These are phyloP conservation scores for Trypanosoma platydactyli DNA, from an alignment of 208 protist species.

Conservation along the genomic window DNA sequence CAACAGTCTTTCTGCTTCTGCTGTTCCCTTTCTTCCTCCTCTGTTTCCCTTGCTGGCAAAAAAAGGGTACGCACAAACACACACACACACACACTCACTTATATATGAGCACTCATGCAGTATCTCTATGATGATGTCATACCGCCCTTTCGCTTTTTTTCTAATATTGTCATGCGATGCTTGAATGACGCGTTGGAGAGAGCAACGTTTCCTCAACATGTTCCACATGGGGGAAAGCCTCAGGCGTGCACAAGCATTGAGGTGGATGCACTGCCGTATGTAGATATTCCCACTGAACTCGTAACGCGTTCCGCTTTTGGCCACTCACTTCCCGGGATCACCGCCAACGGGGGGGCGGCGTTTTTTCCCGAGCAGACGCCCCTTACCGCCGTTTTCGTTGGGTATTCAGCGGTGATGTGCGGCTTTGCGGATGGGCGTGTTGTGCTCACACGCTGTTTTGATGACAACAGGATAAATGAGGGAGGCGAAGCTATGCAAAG, in stretches of 20 bases:
- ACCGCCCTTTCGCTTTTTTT: constrained; percentile 32
- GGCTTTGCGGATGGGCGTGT: constrained; percentile 44
- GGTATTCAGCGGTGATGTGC: constrained; percentile 12
- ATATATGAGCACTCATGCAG: constrained; percentile 20
- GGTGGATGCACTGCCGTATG: not conserved
- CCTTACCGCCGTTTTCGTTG: constrained; percentile 15
- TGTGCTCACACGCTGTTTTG: constrained; percentile 1
- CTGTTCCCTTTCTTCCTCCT: not conserved
- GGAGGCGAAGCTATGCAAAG: not conserved
- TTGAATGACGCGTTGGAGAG: constrained; percentile 31
- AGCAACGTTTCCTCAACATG: not conserved
- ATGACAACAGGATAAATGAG: constrained; percentile 8
- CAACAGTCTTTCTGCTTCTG: no score
- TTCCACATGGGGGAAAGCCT: not conserved
- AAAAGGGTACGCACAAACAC: not conserved
- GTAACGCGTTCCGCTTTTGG: not conserved
- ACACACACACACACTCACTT: not conserved
- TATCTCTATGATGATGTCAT: constrained; percentile 33
- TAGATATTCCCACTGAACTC: constrained; percentile 3
- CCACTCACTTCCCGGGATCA: not conserved
- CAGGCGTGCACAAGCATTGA: not conserved
- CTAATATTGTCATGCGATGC: constrained; percentile 34
- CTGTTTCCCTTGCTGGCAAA: not conserved
- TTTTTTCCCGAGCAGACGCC: not conserved
- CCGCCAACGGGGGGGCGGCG: no score